Base-by-base conservation (phyloP, 352 stramenopile genomes). In the Pythium brachiatum region DNA sequence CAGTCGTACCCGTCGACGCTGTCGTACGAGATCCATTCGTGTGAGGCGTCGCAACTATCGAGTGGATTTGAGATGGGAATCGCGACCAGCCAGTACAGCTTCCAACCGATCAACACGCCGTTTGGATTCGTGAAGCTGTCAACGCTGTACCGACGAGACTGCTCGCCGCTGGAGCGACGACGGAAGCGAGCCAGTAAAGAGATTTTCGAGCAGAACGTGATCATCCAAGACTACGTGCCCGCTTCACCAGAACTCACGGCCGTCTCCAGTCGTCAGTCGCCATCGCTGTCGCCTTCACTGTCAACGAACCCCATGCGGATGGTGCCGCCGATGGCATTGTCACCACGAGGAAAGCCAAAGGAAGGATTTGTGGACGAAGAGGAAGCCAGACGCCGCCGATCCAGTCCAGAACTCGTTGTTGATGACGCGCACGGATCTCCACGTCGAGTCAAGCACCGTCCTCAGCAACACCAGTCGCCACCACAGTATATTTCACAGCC, bases 211-310 rank as follows among this genome's bases (percentile, higher is more conserved):
- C 73, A 89, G 43, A 87, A 92, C 48, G 85, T 78, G 36, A 93
- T 95, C 60, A 95, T 95, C 53, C 82, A 92, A 41, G 84, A 95
- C 52, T 95, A 95, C 63, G 84, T 95, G 7, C 83, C 86, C 0
- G 72, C 70, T 0, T 92, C 84, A 0, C 83, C 86, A 0, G 74
- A 92, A 29, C 38, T 79, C 9, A 15, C 53, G 1, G 18, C 70
- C 15, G 44, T 61, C 5, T 50, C 29, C 16, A 41, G 21, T 34
- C 59, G 29, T 25, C 43, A 23, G 38, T 52, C 38, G 11, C 47
- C 50, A 0, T 41, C 39, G 23, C 56, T 53, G 21, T 54, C 47
- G 0, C 20, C 61, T 7, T 47, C 61, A 15, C 23, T 62, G 1
- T 27, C 41, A 13, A 27, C 41, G 20, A 48, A 26, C 26, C 18